These are phyloP conservation scores for Talaromyces pinophilus DNA, from an alignment of 2,329 filamentous ascomycete genomes.

Conservation along the genomic window DNA sequence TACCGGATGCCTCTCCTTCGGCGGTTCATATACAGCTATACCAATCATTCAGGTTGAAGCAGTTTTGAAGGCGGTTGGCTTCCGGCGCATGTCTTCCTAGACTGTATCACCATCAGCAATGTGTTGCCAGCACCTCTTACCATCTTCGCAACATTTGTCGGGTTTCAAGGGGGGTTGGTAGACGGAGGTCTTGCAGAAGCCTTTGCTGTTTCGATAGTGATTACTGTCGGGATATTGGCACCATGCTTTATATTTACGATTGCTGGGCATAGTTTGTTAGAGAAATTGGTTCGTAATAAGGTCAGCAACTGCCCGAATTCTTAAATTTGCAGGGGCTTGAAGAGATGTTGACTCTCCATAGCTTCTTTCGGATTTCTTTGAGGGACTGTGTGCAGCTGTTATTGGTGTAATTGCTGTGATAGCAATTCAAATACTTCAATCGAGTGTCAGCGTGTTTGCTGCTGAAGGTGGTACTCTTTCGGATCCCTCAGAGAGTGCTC, in stretches of 20 bases:
- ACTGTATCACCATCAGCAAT: conserved; percentile 25
- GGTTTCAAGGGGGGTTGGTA: background rate
- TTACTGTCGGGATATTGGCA: background rate
- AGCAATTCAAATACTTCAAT: conserved; percentile 9
- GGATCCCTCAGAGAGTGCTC: background rate
- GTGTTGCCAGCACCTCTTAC: background rate
- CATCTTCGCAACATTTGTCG: conserved; percentile 6
- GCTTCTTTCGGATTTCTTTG: conserved; percentile 12
- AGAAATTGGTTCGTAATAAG: conserved; percentile 4
- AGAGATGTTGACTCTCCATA: conserved; percentile 14
- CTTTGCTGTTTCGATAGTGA: background rate
- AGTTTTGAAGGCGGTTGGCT: conserved; percentile 38
- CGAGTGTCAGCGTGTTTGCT: background rate
- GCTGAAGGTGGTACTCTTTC: background rate
- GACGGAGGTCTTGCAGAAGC: background rate
- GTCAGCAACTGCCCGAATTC: background rate
- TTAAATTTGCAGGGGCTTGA: background rate
- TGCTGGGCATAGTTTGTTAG: background rate
- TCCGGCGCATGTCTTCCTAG: conserved; percentile 38
- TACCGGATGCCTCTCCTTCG: conserved; percentile 37
- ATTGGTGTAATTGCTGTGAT: conserved; percentile 11
- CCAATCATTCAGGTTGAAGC: conserved; percentile 41
- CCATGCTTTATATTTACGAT: conserved; percentile 5
- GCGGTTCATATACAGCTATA: conserved; percentile 39
- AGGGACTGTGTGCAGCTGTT: conserved; percentile 11